Base-by-base conservation (phyloP, 2,329 filamentous ascomycete genomes). In the Diplocarpon mali region DNA sequence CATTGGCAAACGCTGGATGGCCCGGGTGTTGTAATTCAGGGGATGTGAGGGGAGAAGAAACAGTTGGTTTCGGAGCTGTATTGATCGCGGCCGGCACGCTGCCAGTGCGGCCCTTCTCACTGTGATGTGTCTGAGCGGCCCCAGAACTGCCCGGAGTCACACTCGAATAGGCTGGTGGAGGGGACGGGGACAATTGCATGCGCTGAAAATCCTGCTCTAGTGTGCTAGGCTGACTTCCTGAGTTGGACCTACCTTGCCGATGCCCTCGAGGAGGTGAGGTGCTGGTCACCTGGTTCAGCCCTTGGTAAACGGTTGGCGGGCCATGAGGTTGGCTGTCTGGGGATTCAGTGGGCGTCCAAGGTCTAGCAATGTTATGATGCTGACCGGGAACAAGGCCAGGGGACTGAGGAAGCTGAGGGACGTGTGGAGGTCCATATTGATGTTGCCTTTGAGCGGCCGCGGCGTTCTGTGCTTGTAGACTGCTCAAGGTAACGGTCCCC, bases 281-380 rank as follows among this genome's bases (percentile, higher is more conserved):
- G 20, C 49, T 48, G 31, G 62, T 59, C 5, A 89, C 78, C 49
- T 85, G 80, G 52, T 81, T 82, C 42, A 78, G 75, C 6, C 92
- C 92, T 65, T 95, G 90, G 56, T 95, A 96, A 1, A 94, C 83
- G 0, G 85, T 88, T 1, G 90, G 88, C 27, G 88, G 88, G 0
- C 89, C 89, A 66, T 95, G 87, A 5, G 87, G 86, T 42, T 88
- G 83, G 50, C 81, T 82, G 28, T 87, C 88, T 1, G 89, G 88
- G 46, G 80, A 75, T 62, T 98, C 92, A 2, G 92, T 96, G 1
- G 92, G 92, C 9, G 90, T 96, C 92, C 90, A 96, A 27, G 89
- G 89, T 38, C 90, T 75, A 20, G 72, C 61, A 31, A 67, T 61
- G 36, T 59, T 55, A 56, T 60, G 57, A 47, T 61, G 57, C 46